Percentiles rank a stretch among this genome's conserved stretches.
phyloP scores from a whole-genome alignment of 75 land plant genomes.

The Cunninghamia lanceolata region DNA sequence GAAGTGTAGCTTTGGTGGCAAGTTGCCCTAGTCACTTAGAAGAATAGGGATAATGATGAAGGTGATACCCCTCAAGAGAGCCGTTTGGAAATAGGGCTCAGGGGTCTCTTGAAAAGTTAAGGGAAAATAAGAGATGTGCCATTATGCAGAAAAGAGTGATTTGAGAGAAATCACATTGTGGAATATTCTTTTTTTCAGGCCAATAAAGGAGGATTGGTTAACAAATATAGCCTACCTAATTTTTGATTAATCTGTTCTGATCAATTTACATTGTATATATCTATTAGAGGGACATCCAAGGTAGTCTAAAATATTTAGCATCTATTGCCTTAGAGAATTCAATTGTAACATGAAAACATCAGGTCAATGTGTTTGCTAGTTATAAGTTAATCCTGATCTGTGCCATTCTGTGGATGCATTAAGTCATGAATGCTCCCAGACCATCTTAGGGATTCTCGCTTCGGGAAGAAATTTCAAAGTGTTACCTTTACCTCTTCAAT shows the following conservation, averaged over 20 bases:
- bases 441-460: background rate
- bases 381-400: background rate
- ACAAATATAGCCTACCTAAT: background rate
- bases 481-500: slow-evolving; percentile 41
- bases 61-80: no score
- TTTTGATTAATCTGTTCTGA: background rate
- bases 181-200: no score
- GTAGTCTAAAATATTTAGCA: background rate
- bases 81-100: no score
- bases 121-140: no score
- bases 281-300: background rate
- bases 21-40: no score
- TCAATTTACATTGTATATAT: background rate
- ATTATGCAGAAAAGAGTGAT: no score
- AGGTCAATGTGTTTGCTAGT: background rate
- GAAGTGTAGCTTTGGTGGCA: no score
- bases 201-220: no score
- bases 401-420: background rate
- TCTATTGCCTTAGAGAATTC: background rate
- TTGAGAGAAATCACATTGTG: no score
- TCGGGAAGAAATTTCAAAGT: background rate
- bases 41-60: no score
- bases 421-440: background rate
- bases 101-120: no score
- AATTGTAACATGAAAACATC: background rate